Evolutionary conservation across 2,329 filamentous ascomycete species (phyloP).

Genomic region (Claviceps sp.): DNA sequence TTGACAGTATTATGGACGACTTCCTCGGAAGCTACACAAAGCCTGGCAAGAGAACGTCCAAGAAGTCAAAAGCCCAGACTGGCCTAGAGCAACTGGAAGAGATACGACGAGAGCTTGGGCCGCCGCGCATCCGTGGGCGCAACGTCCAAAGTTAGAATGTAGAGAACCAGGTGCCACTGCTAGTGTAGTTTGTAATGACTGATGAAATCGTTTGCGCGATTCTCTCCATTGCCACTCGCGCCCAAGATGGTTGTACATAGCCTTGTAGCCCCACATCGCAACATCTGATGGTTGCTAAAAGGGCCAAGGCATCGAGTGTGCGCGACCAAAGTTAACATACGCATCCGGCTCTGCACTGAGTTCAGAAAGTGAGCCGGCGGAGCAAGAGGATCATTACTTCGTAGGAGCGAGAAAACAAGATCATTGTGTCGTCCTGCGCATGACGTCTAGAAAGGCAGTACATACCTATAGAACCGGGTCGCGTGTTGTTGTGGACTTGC

Average conservation of each 20-base stretch:
- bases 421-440: not conserved
- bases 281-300: too few relatives aligned
- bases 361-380: not conserved
- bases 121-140: slow-evolving; percentile 44
- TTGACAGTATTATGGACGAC: slow-evolving; percentile 84
- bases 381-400: not conserved
- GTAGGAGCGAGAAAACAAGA: not conserved
- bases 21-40: slow-evolving; percentile 67
- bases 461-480: not conserved
- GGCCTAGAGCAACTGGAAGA: slow-evolving; percentile 87
- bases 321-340: not conserved
- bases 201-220: not conserved
- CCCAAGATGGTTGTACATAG: not conserved
- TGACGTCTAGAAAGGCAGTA: not conserved
- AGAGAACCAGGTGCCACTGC: not conserved
- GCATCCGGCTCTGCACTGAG: not conserved
- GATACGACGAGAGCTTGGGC: slow-evolving; percentile 66
- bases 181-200: slow-evolving; percentile 3
- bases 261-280: too few relatives aligned
- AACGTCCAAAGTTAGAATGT: slow-evolving; percentile 2
- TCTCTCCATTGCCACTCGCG: not conserved
- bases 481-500: not conserved
- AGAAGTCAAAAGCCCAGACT: slow-evolving; percentile 67
- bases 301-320: not conserved
- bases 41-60: slow-evolving; percentile 59